These are phyloP conservation scores for Dictyostelium intermedium DNA, from an alignment of 78 protist genomes.

Conservation along the genomic window DNA sequence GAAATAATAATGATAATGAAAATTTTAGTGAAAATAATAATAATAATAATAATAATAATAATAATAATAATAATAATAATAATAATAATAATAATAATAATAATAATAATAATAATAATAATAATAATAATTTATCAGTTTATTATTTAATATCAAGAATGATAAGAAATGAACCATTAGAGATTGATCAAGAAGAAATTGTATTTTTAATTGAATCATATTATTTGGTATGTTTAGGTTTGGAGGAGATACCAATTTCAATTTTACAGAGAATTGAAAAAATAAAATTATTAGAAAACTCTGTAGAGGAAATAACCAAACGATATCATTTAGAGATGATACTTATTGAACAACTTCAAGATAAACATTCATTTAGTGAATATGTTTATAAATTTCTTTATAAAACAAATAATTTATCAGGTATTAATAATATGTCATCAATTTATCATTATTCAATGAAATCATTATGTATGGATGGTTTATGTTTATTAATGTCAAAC, in stretches of 20 bases:
- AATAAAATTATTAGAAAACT: background rate
- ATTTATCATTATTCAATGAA: background rate
- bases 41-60: background rate
- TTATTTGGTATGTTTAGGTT: background rate
- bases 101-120: background rate
- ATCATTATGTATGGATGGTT: conserved; percentile 4
- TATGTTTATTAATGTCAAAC: background rate
- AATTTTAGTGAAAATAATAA: background rate
- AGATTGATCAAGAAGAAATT: background rate
- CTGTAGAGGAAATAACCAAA: background rate
- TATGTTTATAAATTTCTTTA: background rate
- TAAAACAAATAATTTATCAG: background rate
- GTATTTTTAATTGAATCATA: background rate
- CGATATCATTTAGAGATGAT: background rate
- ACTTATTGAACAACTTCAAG: background rate
- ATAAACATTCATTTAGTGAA: background rate
- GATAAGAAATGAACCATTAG: background rate
- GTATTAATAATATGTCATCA: background rate
- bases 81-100: background rate
- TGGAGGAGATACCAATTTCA: background rate
- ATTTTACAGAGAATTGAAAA: background rate
- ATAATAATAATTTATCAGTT: background rate
- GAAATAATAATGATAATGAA: background rate
- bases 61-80: background rate
- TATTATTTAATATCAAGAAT: background rate